Evolutionary conservation across 768 basidiomycete genomes (phyloP), one percentile per base, ranked within the genome.

Genomic region (Mycena rosella): DNA sequence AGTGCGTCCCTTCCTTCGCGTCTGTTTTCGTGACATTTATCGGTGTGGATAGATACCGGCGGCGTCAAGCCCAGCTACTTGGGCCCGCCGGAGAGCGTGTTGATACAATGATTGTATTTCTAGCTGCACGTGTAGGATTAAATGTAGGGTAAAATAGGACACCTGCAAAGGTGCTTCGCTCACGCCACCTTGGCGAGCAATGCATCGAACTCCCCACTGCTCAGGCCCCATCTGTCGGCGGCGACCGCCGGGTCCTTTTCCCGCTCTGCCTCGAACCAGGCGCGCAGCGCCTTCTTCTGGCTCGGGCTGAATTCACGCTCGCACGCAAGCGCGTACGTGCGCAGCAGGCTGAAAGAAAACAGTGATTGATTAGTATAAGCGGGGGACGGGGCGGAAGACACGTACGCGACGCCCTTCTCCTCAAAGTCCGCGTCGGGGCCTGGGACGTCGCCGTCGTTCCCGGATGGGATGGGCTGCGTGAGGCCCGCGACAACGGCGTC

Each of bases 381-480:
- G 48, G 11, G 49, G 29, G 38, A 8, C 22, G 49, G 38, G 40
- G 65, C 32, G 32, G 13, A 49, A 26, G 17, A 5, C 55, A 77
- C 84, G 56, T 56, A 88, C 88, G 85, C 83, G 22, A 89, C 69
- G 2, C 86, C 76, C 70, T 90, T 91, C 75, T 92, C 92, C 76
- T 89, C 88, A 42, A 89, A 89, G 60, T 91, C 89, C 3, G 74
- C 73, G 75, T 93, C 93, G 11, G 79, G 74, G 5, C 78, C 87
- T n/a, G 80, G 80, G 47, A 80, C 78, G 65, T 93, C 91, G 20
- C 91, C 92, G 73, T 93, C 90, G 7, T 81, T 83, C 0, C 92
- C 93, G 60, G 87, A 83, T 13, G 92, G 91, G 24, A 90, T 69
- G 10, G 92, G 91, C 7, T 78, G 75, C 0, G 80, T 82, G 5